Base-by-base conservation (phyloP, 345 rosid genomes). In the Garcia nutans region DNA sequence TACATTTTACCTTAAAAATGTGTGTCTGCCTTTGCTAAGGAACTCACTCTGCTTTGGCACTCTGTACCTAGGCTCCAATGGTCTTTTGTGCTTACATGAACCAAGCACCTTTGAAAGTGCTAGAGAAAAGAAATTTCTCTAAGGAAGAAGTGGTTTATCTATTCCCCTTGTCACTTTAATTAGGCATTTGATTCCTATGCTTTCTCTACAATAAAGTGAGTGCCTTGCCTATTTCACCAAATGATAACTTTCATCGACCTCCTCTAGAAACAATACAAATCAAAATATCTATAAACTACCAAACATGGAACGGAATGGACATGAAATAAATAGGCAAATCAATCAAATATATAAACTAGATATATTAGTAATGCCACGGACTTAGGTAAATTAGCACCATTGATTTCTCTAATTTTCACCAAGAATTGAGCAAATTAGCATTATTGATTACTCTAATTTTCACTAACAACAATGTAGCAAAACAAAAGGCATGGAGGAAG, bases 391-490 rank as follows among this genome's bases (percentile, higher is more conserved):
- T 62, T 33, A 59, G 55, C 10, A 56, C 47, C 13, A 12, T 28
- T 1, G 45, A 54, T 52, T 37, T 17, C 19, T 63, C 59, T n/a
- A n/a, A 65, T 22, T 4, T 8, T 15, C 3, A 22, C 13, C 45
- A 28, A 10, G n/a, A 33, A 12, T 55, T 16, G 13, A 16, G 24
- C 12, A 70, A 71, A 71, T 54, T 33, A 42, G 65, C 13, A 22
- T 24, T 16, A 8, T 33, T 1, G 62, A 56, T 66, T 24, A 31
- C 23, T 63, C 69, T 22, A 22, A 66, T 41, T 5, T 5, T 68
- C 65, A 44, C n/a, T 26, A 59, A 31, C 45, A 49, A 52, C 23
- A 55, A 15, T 65, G 42, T 33, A 76, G 68, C 74, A 42, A 75
- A 16, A 37, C 13, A 10, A 67, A 20, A 33, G 63, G 37, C 63